These are phyloP conservation scores for Domatiomyces globalis DNA, from an alignment of 2,329 filamentous ascomycete genomes.

Conservation along the genomic window DNA sequence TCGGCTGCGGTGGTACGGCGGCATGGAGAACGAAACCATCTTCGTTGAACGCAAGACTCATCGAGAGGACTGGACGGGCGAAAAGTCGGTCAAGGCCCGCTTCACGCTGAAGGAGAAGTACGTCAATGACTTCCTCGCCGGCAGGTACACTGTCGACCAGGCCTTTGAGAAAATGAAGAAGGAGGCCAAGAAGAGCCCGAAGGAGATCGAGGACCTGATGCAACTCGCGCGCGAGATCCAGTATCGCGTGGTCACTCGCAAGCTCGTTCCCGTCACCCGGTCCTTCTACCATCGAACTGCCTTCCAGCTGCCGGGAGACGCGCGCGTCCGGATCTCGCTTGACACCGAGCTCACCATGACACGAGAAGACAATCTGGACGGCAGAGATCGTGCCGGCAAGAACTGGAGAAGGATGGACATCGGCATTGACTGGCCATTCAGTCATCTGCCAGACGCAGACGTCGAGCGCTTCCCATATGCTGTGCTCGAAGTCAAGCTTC, in stretches of 20 bases:
- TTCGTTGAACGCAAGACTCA: constrained; percentile 98
- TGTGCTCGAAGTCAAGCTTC: constrained; percentile 90
- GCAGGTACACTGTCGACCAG: constrained; percentile 68
- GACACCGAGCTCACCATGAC: constrained; percentile 93
- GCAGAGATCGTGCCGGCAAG: constrained; percentile 56
- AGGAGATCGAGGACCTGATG: constrained; percentile 80
- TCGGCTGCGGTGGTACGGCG: constrained; percentile 91
- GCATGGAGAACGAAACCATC: constrained; percentile 87
- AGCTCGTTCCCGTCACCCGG: constrained; percentile 75
- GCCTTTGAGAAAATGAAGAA: constrained; percentile 95
- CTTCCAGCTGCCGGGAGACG: constrained; percentile 92
- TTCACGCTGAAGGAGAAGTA: constrained; percentile 96
- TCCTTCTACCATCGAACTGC: constrained; percentile 98
- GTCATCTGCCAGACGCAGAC: constrained; percentile 70
- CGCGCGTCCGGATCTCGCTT: constrained; percentile 86
- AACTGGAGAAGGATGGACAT: constrained; percentile 98
- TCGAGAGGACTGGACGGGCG: constrained; percentile 96
- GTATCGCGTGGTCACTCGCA: constrained; percentile 77
- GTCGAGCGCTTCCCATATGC: constrained; percentile 90
- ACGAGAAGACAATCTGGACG: constrained; percentile 88
- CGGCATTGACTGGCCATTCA: constrained; percentile 88
- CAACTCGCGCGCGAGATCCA: constrained; percentile 83
- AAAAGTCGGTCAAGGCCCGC: constrained; percentile 95
- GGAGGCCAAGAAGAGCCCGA: constrained; percentile 84
- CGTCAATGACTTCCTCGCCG: constrained; percentile 76